Base-by-base conservation (phyloP, 768 basidiomycete species). In the Hortiboletus campestris region DNA sequence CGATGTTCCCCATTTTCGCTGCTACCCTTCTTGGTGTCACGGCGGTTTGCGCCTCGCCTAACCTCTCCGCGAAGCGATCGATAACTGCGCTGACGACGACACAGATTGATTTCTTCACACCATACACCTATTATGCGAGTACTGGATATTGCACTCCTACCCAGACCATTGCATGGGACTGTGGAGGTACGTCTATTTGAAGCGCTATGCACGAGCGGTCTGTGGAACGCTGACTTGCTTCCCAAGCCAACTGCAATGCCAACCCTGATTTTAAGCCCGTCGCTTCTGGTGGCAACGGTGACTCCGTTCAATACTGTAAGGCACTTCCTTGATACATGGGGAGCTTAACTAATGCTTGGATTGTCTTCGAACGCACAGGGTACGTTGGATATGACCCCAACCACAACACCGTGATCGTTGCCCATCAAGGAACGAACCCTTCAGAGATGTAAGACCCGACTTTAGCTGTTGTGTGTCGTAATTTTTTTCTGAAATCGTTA, bases 81-180 rank as follows among this genome's bases (percentile, higher is more conserved):
- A 77, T 82, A 49, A 73, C 71, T 2, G 49, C 77, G 1, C 65
- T 82, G 47, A 67, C 74, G 29, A 59, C 72, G 6, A 25, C 77
- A 0, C 72, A 82, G 59, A 75, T 84, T 8, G 59, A 71, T 8
- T 35, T 61, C 13, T 84, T 75, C 65, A 76, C 62, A 36, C 75
- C 83, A 1, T 85, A 77, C 69, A 76, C 80, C 0, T 71, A 67
- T 52, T 84, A 78, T 59, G 81, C 84, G 1, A 76, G 78, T 35
- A 65, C 81, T 11, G 83, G 73, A 1, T 80, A 81, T 59, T 86
- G 84, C 53, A 49, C 66, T 16, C 69, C 81, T 7, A 49, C 74
- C 4, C 50, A 68, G 39, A 80, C 78, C 25, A 58, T 76, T 40
- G 71, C 73, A 20, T 85, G 84, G 82, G 64, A 75, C 31, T 85